Conservation (phyloP, 1,284 basidiomycete genomes). For the Cutaneotrichosporon mucoides region DNA sequence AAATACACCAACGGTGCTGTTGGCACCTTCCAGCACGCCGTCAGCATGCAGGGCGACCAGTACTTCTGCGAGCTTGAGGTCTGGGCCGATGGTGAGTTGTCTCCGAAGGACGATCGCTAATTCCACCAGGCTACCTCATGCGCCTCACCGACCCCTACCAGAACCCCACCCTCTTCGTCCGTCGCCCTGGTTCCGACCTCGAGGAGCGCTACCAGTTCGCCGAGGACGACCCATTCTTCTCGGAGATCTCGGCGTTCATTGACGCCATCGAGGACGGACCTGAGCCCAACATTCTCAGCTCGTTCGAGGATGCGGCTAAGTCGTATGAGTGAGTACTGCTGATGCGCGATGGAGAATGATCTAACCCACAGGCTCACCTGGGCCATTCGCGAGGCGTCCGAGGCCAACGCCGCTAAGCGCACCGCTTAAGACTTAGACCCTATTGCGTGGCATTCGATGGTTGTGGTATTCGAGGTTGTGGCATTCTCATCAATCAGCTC, state of each 20-base stretch:
- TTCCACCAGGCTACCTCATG: constrained; percentile 26
- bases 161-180: constrained; percentile 72
- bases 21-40: constrained; percentile 80
- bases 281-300: constrained; percentile 44
- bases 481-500: too few relatives aligned
- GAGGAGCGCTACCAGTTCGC: constrained; percentile 57
- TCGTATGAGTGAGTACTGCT: constrained; percentile 60
- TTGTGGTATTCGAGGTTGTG: too few relatives aligned
- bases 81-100: constrained; percentile 66
- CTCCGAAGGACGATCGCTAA: not conserved
- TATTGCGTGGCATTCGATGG: too few relatives aligned
- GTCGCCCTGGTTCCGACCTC: constrained; percentile 59
- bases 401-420: not conserved
- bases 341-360: not conserved
- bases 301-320: constrained; percentile 68
- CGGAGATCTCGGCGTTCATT: constrained; percentile 78
- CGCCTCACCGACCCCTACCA: constrained; percentile 79
- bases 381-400: constrained; percentile 57
- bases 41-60: constrained; percentile 80
- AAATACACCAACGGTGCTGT: constrained; percentile 94
- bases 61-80: constrained; percentile 92
- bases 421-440: too few relatives aligned
- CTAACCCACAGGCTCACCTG: constrained; percentile 29
- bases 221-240: constrained; percentile 89
- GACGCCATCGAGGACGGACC: constrained; percentile 64